Base-by-base conservation (phyloP, 495 filamentous ascomycete genomes). In the Jackrogersella minutella region DNA sequence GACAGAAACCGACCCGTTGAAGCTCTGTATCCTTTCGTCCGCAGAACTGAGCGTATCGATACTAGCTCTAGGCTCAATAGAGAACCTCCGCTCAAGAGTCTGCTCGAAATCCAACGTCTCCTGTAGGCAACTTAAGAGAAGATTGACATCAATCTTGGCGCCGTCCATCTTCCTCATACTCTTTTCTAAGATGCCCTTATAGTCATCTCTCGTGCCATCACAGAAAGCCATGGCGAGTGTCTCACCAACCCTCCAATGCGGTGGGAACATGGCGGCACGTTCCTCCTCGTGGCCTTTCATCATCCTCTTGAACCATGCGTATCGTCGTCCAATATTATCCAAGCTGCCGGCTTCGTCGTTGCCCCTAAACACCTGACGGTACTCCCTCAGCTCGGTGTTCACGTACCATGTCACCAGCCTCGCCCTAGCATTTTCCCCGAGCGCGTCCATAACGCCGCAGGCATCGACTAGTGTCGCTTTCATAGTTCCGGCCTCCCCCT, bases 41-140 rank as follows among this genome's bases (percentile, higher is more conserved):
- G 84, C 81, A 11, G 93, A 96, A 50, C 88, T 88, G 36, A 97
- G 85, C 0, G 94, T 98, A 73, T 98, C 95, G 33, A 96, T 93
- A 34, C 93, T 97, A n/a, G 87, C 87, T 31, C 93, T 86, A 13
- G 92, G 72, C 47, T 92, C 87, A 73, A 79, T 89, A 1, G 89
- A 82, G 76, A 98, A 98, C 11, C 91, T 86, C 33, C 87, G 82
- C 71, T 99, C 95, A 11, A 99, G 82, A 43, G 86, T 89, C 73
- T 98, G 94, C 76, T 99, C 95, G 74, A 99, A 99, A 70, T 99
- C 92, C 68, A 99, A 86, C 1, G 95, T 99, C 78, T 99, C 96
- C 69, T 98, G 94, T 51, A 99, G 80, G 70, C 95, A 97, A 11
- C 90, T 92, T 14, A 99, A 85, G 31, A 99, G 77, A 52, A 99